Evolutionary conservation across 164 flowering plant species (phyloP).

Genomic region (Paratinospora sagittata): DNA sequence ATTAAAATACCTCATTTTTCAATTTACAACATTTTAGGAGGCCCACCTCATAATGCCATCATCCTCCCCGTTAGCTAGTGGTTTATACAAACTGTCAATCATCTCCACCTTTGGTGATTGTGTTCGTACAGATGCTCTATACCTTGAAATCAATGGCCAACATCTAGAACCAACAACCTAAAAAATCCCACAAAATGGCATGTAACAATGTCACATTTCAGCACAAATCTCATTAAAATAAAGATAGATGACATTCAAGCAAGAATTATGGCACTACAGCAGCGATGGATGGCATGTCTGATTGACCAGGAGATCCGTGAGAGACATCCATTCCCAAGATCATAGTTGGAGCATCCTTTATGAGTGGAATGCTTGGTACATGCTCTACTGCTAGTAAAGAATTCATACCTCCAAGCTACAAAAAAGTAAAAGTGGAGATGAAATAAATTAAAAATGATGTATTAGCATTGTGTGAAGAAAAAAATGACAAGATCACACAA

Average conservation of each 20-base stretch:
- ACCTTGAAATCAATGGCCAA: conserved; percentile 83
- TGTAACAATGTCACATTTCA: background rate
- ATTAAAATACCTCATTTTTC: no score
- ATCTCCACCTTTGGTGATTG: conserved; percentile 61
- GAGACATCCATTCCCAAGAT: conserved; percentile 91
- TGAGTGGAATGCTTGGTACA: conserved; percentile 41
- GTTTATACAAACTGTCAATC: conserved; percentile 52
- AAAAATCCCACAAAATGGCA: background rate
- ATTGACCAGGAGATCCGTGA: conserved; percentile 74
- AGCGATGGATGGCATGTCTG: conserved; percentile 72
- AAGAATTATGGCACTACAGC: conserved; percentile 52
- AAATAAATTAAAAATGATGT: no score
- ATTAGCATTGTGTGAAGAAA: no score
- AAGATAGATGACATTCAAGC: background rate
- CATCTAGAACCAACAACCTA: conserved; percentile 80
- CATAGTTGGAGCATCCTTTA: conserved; percentile 60
- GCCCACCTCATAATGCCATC: conserved; percentile 88
- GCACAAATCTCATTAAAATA: background rate
- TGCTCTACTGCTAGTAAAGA: conserved; percentile 66
- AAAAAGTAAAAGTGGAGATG: conserved; percentile 7
- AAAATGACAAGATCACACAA: no score
- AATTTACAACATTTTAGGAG: no score
- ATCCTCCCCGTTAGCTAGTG: conserved; percentile 45
- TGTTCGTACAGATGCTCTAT: conserved; percentile 65
- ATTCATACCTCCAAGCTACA: conserved; percentile 78